Base-by-base conservation (phyloP, 306 rosid genomes). In the Canavalia gladiata region DNA sequence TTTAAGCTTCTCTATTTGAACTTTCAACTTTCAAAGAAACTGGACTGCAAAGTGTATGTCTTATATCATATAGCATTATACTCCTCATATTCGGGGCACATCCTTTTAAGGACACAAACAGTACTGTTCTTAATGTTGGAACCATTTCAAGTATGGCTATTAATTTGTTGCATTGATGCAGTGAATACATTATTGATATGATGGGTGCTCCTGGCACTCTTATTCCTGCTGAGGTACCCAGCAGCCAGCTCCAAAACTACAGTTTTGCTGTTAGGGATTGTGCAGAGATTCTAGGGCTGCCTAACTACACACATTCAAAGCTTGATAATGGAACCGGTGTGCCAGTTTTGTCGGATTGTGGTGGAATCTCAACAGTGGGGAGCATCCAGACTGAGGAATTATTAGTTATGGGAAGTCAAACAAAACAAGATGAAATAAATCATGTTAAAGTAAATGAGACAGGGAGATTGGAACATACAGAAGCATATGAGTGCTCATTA, bases 181-280 rank as follows among this genome's bases (percentile, higher is more conserved):
- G 99, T 87, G 99, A 96, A 87, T 95, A 91, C 85, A 95, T 95
- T 58, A 87, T 95, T 75, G 99, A 95, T 87, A 86, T 95, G 85
- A 95, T 95, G 99, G 99, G 99, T 81, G 98, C 99, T 79, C 99
- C 99, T 67, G 99, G 99, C 50, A 79, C 97, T 30, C 92, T 93
- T 66, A 95, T 95, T 85, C 99, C 99, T 72, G 92, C 97, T 8
- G 99, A 95, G 85, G 94, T 90, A 34, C 97, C 97, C 49, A 93
- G 96, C 79, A 84, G 94, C 83, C 99, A 95, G 86, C 87, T 95
- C 41, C 90, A 90, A 80, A 84, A 82, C 74, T 64, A 43, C 50
- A 62, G 96, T 77, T 94, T 92, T 84, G 88, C 89, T 72, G 72
- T 79, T 72, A 89, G 97, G 87, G 89, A 91, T 49, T 82, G 81